phyloP scores from a whole-genome alignment of 73 alveolate species.

The Stentor coeruleus region DNA sequence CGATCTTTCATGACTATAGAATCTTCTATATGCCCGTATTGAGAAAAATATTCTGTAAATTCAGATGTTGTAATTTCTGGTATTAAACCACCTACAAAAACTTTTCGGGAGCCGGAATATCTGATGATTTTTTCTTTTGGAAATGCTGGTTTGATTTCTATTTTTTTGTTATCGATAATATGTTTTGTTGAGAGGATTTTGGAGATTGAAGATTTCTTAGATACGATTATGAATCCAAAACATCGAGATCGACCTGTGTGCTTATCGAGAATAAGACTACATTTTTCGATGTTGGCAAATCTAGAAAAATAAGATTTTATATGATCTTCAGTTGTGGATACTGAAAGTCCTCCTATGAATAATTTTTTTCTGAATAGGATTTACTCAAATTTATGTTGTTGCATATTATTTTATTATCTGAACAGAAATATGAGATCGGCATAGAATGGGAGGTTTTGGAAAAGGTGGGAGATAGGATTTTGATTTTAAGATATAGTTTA shows the following conservation, averaged over 20 bases:
- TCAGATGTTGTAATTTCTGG: slow-evolving; percentile 22
- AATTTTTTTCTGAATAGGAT: slow-evolving; percentile 3
- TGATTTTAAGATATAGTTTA: too few species aligned
- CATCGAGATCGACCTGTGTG: slow-evolving; percentile 22
- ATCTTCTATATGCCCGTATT: slow-evolving; percentile 29
- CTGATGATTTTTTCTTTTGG: slow-evolving; percentile 12
- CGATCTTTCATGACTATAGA: slow-evolving; percentile 28
- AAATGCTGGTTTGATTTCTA: slow-evolving; percentile 8
- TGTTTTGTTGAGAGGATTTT: background rate
- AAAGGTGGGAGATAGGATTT: too few species aligned
- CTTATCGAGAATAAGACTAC: slow-evolving; percentile 3
- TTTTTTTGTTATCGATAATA: background rate
- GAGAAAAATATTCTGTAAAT: background rate
- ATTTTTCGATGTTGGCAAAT: background rate
- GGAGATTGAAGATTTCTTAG: background rate
- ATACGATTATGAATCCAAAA: background rate
- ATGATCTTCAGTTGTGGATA: background rate
- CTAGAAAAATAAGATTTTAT: background rate
- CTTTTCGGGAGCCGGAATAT: background rate
- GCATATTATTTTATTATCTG: too few species aligned
- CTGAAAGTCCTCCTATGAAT: slow-evolving; percentile 22
- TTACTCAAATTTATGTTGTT: background rate
- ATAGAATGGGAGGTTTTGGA: too few species aligned
- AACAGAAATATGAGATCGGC: too few species aligned
- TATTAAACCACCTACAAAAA: slow-evolving; percentile 7